Evolutionary conservation across 139 green algal genomes (phyloP), one percentile per base, ranked within the genome.

Genomic region (Asterochloris sp.): DNA sequence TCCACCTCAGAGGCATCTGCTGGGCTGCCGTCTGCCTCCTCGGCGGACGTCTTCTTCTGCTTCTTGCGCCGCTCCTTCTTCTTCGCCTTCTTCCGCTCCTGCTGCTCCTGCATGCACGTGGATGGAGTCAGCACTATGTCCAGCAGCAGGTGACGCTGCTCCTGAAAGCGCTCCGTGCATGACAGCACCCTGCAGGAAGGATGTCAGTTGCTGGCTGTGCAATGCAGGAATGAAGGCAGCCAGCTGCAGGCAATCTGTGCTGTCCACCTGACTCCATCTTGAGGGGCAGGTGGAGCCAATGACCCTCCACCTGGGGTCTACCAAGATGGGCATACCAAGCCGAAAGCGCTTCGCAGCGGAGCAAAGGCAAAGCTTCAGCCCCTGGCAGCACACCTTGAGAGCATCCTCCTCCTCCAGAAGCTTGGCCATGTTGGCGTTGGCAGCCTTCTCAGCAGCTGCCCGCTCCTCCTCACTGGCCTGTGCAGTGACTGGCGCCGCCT

Each of bases 361-460:
- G 69, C 69, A 76, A 15, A 76, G 74, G 16, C 17, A 64, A 13
- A 80, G 19, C 17, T 71, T 24, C 66, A 71, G 66, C 1, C 66
- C 66, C 17, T 67, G 17, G 62, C 14, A 4, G 26, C 13, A 63
- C 54, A 89, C 86, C 82, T 85, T 88, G 15, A 85, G 69, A 11
- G 68, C 81, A 38, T 83, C 80, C 85, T 91, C 88, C 60, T 86
- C 86, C 61, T 83, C 29, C 61, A 91, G 62, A 19, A 91, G 84
- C 28, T 61, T 81, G 13, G 86, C 86, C 88, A 91, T 91, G 12
- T 85, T 82, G 24, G 88, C 88, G 61, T 91, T 81, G 9, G 88
- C 88, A 62, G 76, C 23, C 73, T 63, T 78, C 78, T 89, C 76
- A 27, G 74, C 66, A 62, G 68, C 62, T 16, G 38, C 29, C 71